Evolutionary conservation across 2,329 filamentous ascomycete genomes (phyloP).

Genomic region (Bipolaris victoriae): DNA sequence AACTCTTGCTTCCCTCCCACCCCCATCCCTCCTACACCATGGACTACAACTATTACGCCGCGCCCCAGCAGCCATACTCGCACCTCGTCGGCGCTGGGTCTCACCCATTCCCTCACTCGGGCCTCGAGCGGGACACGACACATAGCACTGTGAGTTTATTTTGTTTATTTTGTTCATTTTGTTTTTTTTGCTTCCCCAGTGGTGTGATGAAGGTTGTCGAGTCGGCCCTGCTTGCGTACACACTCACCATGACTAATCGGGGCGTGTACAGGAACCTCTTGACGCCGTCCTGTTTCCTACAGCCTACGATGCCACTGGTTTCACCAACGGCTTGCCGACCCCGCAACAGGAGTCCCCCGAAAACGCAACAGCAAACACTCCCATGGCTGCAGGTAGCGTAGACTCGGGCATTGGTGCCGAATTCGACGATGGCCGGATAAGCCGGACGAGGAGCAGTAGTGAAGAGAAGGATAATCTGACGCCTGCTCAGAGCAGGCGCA

Average conservation of each 20-base stretch:
- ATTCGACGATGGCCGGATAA: slow-evolving; percentile 42
- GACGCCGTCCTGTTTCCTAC: slow-evolving; percentile 46
- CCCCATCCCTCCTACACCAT: slow-evolving; percentile 44
- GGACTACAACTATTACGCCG: slow-evolving; percentile 63
- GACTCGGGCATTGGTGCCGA: slow-evolving; percentile 53
- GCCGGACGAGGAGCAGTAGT: slow-evolving; percentile 51
- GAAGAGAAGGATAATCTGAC: slow-evolving; percentile 57
- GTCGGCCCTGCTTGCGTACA: slow-evolving; percentile 7
- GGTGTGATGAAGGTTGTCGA: slow-evolving; percentile 12
- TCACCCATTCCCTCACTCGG: slow-evolving; percentile 37
- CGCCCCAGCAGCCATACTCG: slow-evolving; percentile 53
- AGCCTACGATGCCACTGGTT: slow-evolving; percentile 40
- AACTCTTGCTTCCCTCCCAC: neutral
- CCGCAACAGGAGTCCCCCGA: slow-evolving; percentile 44
- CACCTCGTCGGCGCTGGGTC: slow-evolving; percentile 57
- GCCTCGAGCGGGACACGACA: slow-evolving; percentile 49
- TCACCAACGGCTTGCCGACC: slow-evolving; percentile 36
- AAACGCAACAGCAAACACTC: slow-evolving; percentile 32
- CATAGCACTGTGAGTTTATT: slow-evolving; percentile 39
- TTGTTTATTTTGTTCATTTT: neutral
- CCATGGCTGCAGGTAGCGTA: slow-evolving; percentile 48
- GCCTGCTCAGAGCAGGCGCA: slow-evolving; percentile 62
- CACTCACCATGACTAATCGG: slow-evolving; percentile 28
- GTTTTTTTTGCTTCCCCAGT: neutral
- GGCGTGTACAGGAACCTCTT: slow-evolving; percentile 50